phyloP scores from a whole-genome alignment of 2,329 filamentous ascomycete species.

The Fusarium sublunatum region DNA sequence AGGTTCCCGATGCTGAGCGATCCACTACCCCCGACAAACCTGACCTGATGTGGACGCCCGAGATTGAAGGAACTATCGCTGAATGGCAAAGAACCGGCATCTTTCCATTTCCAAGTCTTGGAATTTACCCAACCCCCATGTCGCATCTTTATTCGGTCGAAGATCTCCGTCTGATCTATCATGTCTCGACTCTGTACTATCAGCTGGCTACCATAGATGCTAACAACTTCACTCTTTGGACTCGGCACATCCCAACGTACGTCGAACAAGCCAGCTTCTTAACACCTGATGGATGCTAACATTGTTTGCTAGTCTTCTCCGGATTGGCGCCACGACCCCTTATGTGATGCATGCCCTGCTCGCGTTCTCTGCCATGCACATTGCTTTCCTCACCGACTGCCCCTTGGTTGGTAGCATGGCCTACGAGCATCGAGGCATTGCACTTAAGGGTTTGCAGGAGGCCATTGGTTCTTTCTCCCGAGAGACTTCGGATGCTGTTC shows the following conservation, averaged over 20 bases:
- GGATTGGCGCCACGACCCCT: slow-evolving; percentile 80
- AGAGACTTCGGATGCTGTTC: slow-evolving; percentile 88
- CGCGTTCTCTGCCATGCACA: slow-evolving; percentile 93
- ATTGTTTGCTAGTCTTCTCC: slow-evolving; percentile 61
- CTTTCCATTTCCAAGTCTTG: slow-evolving; percentile 86
- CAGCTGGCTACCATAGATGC: slow-evolving; percentile 82
- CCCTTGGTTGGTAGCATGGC: slow-evolving; percentile 87
- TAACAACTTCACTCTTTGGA: slow-evolving; percentile 91
- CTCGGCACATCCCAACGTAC: slow-evolving; percentile 90
- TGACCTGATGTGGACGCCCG: slow-evolving; percentile 85
- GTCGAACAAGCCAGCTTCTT: slow-evolving; percentile 50
- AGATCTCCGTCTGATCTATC: slow-evolving; percentile 89
- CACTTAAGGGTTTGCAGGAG: slow-evolving; percentile 87
- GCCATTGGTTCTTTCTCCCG: slow-evolving; percentile 87
- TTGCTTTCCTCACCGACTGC: slow-evolving; percentile 89
- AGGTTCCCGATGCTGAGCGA: slow-evolving; percentile 70
- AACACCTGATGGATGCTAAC: slow-evolving; percentile 25
- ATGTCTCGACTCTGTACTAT: slow-evolving; percentile 86
- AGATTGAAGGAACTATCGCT: slow-evolving; percentile 83
- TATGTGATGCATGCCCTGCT: slow-evolving; percentile 96
- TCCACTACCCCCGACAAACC: slow-evolving; percentile 71
- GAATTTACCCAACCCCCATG: slow-evolving; percentile 78
- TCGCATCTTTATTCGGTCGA: slow-evolving; percentile 79
- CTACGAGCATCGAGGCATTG: slow-evolving; percentile 87
- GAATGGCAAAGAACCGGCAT: slow-evolving; percentile 85